Percentiles rank a stretch among this genome's conserved stretches.
These are phyloP conservation scores for Cystobasidiopsis lactophilus DNA, from an alignment of 768 basidiomycete genomes.

Conservation along the genomic window DNA sequence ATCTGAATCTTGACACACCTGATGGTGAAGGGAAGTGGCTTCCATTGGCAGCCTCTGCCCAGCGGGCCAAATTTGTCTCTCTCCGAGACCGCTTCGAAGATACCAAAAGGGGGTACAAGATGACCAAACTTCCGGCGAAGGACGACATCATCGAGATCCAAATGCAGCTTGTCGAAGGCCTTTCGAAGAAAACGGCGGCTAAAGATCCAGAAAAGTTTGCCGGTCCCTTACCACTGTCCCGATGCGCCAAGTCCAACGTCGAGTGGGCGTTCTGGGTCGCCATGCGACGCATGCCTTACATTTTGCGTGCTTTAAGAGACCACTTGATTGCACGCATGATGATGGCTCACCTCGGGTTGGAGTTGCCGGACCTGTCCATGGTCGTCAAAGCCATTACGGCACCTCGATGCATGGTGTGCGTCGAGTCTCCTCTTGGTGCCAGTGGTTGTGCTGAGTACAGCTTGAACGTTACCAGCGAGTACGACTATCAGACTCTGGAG, in stretches of 20 bases:
- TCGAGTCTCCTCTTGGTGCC: slow-evolving; percentile 33
- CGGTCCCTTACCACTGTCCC: background rate
- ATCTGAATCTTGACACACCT: slow-evolving; percentile 2
- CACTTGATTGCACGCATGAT: background rate
- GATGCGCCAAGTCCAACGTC: background rate
- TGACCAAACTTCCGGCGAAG: background rate
- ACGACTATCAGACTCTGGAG: slow-evolving; percentile 66
- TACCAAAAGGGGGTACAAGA: background rate
- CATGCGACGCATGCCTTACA: background rate
- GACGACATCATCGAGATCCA: background rate
- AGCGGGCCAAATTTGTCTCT: background rate
- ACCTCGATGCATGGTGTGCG: slow-evolving; percentile 54
- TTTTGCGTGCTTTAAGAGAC: background rate
- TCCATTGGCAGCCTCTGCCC: background rate
- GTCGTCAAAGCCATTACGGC: background rate
- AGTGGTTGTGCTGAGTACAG: too few species aligned
- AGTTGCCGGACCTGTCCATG: background rate
- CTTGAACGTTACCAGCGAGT: too few species aligned
- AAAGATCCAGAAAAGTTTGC: background rate
- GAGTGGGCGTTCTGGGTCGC: background rate
- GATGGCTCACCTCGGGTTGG: background rate
- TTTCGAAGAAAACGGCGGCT: background rate
- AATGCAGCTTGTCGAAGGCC: background rate
- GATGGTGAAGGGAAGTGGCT: background rate
- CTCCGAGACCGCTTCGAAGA: background rate